Percentiles rank a stretch among this genome's conserved stretches.
Conservation (phyloP, 495 filamentous ascomycete genomes). For the Clohesyomyces aquaticus region DNA sequence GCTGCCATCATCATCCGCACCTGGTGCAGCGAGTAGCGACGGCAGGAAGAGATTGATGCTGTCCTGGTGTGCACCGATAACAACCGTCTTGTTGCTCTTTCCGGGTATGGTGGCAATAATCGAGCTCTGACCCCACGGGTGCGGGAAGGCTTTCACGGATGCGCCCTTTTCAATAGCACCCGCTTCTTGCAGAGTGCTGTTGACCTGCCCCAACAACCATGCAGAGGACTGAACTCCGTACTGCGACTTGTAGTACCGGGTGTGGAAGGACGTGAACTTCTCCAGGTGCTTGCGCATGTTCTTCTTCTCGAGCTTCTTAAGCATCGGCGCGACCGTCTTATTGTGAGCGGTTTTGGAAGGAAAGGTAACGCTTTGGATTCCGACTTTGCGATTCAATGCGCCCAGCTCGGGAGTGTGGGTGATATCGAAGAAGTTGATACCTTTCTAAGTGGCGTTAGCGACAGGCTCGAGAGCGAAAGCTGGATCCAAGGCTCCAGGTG, state of each 20-base stretch:
- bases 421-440: conserved; percentile 92
- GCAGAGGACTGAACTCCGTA: conserved; percentile 85
- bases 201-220: conserved; percentile 83
- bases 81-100: conserved; percentile 78
- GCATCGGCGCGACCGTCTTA: conserved; percentile 66
- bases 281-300: conserved; percentile 72
- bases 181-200: conserved; percentile 66
- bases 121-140: conserved; percentile 86
- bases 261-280: conserved; percentile 78
- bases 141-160: conserved; percentile 71
- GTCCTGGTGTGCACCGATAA: conserved; percentile 76
- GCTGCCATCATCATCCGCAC: conserved; percentile 76
- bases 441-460: conserved; percentile 59
- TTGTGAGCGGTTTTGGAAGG: conserved; percentile 69
- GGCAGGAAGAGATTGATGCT: conserved; percentile 91
- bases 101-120: conserved; percentile 94
- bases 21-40: conserved; percentile 74
- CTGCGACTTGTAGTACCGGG: conserved; percentile 85
- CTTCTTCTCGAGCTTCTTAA: conserved; percentile 69
- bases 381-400: conserved; percentile 41
- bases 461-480: conserved; percentile 7
- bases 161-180: conserved; percentile 72
- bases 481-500: conserved; percentile 5
- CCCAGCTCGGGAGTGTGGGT: conserved; percentile 70
- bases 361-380: conserved; percentile 57